phyloP scores from a whole-genome alignment of 2,329 filamentous ascomycete species.

The Nemania bipapillata region DNA sequence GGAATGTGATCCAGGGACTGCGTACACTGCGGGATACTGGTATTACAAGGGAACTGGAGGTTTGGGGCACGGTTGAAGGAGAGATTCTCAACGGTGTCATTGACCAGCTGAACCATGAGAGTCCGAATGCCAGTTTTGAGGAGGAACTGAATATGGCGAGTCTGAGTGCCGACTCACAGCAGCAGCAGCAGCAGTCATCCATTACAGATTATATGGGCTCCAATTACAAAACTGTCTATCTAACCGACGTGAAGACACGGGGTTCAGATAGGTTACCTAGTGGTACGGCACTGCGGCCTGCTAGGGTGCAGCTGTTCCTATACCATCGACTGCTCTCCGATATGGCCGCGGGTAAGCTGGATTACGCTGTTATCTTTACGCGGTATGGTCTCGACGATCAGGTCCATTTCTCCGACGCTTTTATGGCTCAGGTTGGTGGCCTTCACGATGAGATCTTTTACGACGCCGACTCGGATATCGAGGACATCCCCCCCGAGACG shows the following conservation, averaged over 20 bases:
- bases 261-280: conserved; percentile 71
- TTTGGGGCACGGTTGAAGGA: conserved; percentile 86
- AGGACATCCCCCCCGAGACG: conserved; percentile 35
- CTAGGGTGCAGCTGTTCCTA: conserved; percentile 86
- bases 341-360: conserved; percentile 76
- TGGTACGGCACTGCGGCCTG: conserved; percentile 74
- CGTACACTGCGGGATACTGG: conserved; percentile 77
- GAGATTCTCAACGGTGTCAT: conserved; percentile 90
- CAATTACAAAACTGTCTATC: conserved; percentile 64
- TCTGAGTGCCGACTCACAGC: conserved; percentile 45
- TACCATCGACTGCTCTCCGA: conserved; percentile 87
- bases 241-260: conserved; percentile 91
- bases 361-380: conserved; percentile 73
- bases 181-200: conserved; percentile 55
- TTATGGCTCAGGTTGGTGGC: conserved; percentile 77
- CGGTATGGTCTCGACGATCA: conserved; percentile 77
- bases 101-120: conserved; percentile 81
- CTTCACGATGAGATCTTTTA: conserved; percentile 74
- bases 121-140: conserved; percentile 78
- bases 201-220: conserved; percentile 57
- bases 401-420: conserved; percentile 77
- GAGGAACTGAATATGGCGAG: conserved; percentile 61
- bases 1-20: conserved; percentile 90
- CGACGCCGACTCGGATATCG: conserved; percentile 54
- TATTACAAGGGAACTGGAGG: conserved; percentile 77